phyloP scores from a whole-genome alignment of 2,329 filamentous ascomycete species.

The Periconia digitata region DNA sequence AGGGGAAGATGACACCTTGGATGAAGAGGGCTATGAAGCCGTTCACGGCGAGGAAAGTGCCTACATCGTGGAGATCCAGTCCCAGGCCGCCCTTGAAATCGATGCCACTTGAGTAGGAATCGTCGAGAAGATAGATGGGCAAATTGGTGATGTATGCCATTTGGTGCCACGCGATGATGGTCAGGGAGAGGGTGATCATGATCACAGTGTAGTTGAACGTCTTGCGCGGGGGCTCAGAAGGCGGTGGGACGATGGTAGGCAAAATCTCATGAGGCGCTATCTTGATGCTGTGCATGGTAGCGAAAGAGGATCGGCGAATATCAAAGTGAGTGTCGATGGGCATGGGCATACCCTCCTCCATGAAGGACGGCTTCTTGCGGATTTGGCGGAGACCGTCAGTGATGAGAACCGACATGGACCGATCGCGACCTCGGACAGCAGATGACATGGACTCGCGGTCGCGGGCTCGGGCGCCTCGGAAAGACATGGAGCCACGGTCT shows the following conservation, averaged over 20 bases:
- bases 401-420: slow-evolving; percentile 31
- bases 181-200: slow-evolving; percentile 77
- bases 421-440: slow-evolving; percentile 26
- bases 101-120: slow-evolving; percentile 43
- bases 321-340: slow-evolving; percentile 37
- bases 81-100: slow-evolving; percentile 63
- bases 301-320: slow-evolving; percentile 39
- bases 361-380: slow-evolving; percentile 38
- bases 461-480: slow-evolving; percentile 29
- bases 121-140: slow-evolving; percentile 88
- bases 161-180: slow-evolving; percentile 83
- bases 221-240: slow-evolving; percentile 15
- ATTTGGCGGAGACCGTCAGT: slow-evolving; percentile 34
- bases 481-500: slow-evolving; percentile 1
- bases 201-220: slow-evolving; percentile 67
- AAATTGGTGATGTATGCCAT: slow-evolving; percentile 93
- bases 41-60: slow-evolving; percentile 68
- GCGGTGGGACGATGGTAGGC: slow-evolving; percentile 14
- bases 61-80: slow-evolving; percentile 65
- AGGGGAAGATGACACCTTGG: slow-evolving; percentile 71
- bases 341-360: slow-evolving; percentile 40
- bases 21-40: slow-evolving; percentile 73
- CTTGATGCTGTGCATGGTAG: slow-evolving; percentile 40
- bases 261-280: slow-evolving; percentile 29
- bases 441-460: slow-evolving; percentile 29